These are phyloP conservation scores for Yarrowia galli DNA, from an alignment of 1,139 yeast species.

Conservation along the genomic window DNA sequence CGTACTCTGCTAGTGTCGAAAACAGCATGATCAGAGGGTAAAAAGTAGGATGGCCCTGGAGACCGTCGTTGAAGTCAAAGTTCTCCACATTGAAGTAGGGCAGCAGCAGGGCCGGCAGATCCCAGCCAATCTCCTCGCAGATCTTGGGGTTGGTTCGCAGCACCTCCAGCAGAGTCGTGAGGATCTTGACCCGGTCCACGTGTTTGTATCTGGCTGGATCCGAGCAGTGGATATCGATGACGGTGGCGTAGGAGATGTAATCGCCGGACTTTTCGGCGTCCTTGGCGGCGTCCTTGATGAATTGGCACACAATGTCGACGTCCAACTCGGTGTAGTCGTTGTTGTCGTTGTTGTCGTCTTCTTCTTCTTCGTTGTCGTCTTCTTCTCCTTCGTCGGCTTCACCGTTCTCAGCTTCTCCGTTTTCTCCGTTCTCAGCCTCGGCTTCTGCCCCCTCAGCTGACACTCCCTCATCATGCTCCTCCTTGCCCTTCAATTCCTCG, in stretches of 20 bases:
- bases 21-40: conserved; percentile 58
- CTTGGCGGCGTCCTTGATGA: conserved; percentile 45
- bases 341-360: neutral
- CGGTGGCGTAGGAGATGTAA: conserved; percentile 73
- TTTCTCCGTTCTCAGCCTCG: neutral
- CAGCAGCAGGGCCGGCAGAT: conserved; percentile 70
- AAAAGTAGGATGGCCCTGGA: conserved; percentile 45
- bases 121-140: conserved; percentile 84
- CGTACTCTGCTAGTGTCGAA: conserved; percentile 64
- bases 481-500: conserved; percentile 24
- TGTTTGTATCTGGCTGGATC: conserved; percentile 58
- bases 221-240: conserved; percentile 66
- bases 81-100: conserved; percentile 46
- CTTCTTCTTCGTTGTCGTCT: neutral
- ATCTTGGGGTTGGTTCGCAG: conserved; percentile 56
- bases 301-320: conserved; percentile 40
- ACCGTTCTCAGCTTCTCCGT: neutral
- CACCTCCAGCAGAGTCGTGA: conserved; percentile 55
- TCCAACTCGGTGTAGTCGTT: conserved; percentile 16
- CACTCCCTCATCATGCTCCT: neutral
- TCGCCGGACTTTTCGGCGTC: conserved; percentile 58
- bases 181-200: conserved; percentile 58
- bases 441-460: neutral
- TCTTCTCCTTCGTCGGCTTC: neutral
- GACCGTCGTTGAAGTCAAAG: conserved; percentile 46